phyloP scores from a whole-genome alignment of 441 rosid species.

The Erodium moschatum region DNA sequence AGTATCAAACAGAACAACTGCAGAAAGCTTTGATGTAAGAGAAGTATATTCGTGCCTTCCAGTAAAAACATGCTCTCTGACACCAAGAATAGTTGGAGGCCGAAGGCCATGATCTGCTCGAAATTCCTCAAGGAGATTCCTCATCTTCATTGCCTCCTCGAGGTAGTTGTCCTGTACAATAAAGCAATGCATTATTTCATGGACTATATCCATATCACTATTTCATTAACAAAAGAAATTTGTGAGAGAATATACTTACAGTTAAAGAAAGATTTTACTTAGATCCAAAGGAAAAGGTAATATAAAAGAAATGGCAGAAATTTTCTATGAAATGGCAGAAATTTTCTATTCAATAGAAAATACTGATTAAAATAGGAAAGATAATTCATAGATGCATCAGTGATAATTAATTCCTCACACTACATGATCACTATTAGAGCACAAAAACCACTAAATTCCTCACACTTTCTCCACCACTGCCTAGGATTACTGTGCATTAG shows the following conservation, averaged over 20 bases:
- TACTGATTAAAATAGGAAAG: not conserved
- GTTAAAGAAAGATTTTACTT: not conserved
- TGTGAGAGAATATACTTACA: not conserved
- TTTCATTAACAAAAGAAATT: conserved; percentile 1
- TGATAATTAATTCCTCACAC: not conserved
- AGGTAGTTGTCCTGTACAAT: conserved; percentile 71
- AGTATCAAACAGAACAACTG: conserved; percentile 18
- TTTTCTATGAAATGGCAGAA: not conserved
- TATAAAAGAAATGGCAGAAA: not conserved
- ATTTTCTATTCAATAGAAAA: not conserved
- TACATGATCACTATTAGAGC: not conserved
- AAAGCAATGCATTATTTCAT: conserved; percentile 6
- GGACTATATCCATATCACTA: not conserved
- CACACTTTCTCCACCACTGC: not conserved
- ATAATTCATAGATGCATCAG: too few relatives aligned
- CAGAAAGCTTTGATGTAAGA: not conserved
- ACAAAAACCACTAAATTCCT: not conserved
- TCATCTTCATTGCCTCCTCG: conserved; percentile 97
- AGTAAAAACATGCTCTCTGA: conserved; percentile 92
- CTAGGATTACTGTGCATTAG: not conserved
- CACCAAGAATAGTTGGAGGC: conserved; percentile 93
- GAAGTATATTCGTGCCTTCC: conserved; percentile 54
- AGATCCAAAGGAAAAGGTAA: not conserved
- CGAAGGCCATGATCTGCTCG: conserved; percentile 73
- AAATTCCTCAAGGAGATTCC: conserved; percentile 94